Evolutionary conservation across 495 filamentous ascomycete genomes (phyloP).

Genomic region (Schizothecium vesticola): DNA sequence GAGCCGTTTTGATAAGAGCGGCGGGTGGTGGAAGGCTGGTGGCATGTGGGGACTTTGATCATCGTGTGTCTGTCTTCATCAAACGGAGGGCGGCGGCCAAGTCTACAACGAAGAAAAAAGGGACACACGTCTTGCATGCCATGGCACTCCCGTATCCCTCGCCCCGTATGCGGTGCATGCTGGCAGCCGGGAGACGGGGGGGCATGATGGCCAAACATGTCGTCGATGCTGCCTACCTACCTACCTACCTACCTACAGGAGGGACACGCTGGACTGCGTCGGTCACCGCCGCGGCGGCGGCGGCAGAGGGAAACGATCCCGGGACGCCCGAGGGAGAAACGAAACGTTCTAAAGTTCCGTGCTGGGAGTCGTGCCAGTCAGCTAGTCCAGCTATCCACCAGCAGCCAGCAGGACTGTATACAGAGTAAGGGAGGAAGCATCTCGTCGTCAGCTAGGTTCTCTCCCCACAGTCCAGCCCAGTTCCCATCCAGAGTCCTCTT

Average conservation of each 20-base stretch:
- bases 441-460: not conserved
- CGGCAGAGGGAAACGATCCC: not conserved
- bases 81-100: not conserved
- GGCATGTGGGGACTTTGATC: not conserved
- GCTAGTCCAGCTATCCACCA: not conserved
- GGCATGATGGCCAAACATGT: not conserved
- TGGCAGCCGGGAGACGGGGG: not conserved
- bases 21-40: not conserved
- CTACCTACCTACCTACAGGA: not conserved
- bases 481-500: not conserved
- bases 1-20: not conserved
- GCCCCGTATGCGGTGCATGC: not conserved
- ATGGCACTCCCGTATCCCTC: not conserved
- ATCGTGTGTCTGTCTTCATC: not conserved
- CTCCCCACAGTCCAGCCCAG: not conserved
- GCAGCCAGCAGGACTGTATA: not conserved
- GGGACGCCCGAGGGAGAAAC: not conserved
- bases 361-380: not conserved
- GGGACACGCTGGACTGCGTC: not conserved
- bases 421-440: not conserved
- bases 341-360: not conserved
- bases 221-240: not conserved
- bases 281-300: not conserved
- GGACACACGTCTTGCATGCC: not conserved
- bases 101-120: not conserved